These are phyloP conservation scores for Saccharomycopsis selenospora DNA, from an alignment of 805 yeast species.

Conservation along the genomic window DNA sequence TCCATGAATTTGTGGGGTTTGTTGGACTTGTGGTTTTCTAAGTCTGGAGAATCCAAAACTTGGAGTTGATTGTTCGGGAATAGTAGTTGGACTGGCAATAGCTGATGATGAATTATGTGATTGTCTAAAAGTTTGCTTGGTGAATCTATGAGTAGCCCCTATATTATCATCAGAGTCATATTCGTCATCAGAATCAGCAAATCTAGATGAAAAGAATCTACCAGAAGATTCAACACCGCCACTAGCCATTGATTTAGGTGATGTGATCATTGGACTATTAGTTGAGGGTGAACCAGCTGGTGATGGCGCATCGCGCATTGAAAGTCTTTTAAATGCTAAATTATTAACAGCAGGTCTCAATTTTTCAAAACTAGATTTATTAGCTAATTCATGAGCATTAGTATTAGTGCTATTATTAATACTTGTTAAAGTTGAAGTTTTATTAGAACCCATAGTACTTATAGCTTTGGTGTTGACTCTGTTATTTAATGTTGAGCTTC, in stretches of 20 bases:
- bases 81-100: no score
- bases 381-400: constrained; percentile 1
- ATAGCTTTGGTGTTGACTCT: background rate
- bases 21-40: no score
- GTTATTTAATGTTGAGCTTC: background rate
- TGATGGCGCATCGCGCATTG: constrained; percentile 16
- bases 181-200: constrained; percentile 20
- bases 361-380: constrained; percentile 21
- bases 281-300: background rate
- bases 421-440: background rate
- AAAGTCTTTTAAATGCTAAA: constrained; percentile 16
- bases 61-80: background rate
- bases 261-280: background rate
- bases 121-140: background rate
- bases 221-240: background rate
- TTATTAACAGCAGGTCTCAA: constrained; percentile 10
- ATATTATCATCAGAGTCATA: background rate
- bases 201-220: constrained; percentile 17
- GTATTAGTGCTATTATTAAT: background rate
- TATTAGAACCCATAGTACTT: constrained; percentile 1
- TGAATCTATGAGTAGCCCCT: background rate
- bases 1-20: no score
- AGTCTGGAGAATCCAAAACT: background rate
- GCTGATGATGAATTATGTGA: background rate
- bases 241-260: constrained; percentile 5